Evolutionary conservation across 495 filamentous ascomycete species (phyloP).

Genomic region (Xylaria cubensis): DNA sequence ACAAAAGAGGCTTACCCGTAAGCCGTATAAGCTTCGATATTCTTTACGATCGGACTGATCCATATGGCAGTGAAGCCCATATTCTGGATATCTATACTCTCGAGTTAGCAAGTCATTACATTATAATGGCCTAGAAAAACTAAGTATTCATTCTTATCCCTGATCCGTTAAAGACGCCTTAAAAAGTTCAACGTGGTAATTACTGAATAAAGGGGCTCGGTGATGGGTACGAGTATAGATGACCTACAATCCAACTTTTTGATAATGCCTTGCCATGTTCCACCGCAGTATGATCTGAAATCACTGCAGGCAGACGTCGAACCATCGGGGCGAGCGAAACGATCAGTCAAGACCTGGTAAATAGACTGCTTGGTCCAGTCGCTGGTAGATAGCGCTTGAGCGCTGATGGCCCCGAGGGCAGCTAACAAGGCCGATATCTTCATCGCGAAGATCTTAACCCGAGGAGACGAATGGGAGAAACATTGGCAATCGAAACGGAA

Average conservation of each 20-base stretch:
- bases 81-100: slow-evolving; percentile 61
- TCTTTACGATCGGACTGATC: slow-evolving; percentile 75
- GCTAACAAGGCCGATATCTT: slow-evolving; percentile 9
- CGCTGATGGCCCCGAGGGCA: slow-evolving; percentile 21
- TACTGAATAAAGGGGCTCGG: neutral
- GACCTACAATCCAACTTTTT: slow-evolving; percentile 60
- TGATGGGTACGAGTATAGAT: too few species aligned
- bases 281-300: slow-evolving; percentile 71
- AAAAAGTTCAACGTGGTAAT: neutral
- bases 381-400: slow-evolving; percentile 43
- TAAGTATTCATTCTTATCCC: neutral
- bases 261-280: slow-evolving; percentile 74
- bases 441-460: slow-evolving; percentile 14
- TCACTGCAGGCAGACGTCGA: slow-evolving; percentile 64
- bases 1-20: slow-evolving; percentile 54
- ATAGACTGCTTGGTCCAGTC: slow-evolving; percentile 70
- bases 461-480: neutral
- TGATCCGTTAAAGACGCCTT: neutral
- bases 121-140: slow-evolving; percentile 13
- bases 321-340: slow-evolving; percentile 72
- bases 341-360: slow-evolving; percentile 77
- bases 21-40: slow-evolving; percentile 57
- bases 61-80: slow-evolving; percentile 84
- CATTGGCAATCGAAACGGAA: neutral
- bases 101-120: neutral